These are phyloP conservation scores for Liriodendron chinense DNA, from an alignment of 164 flowering plant genomes.

Conservation along the genomic window DNA sequence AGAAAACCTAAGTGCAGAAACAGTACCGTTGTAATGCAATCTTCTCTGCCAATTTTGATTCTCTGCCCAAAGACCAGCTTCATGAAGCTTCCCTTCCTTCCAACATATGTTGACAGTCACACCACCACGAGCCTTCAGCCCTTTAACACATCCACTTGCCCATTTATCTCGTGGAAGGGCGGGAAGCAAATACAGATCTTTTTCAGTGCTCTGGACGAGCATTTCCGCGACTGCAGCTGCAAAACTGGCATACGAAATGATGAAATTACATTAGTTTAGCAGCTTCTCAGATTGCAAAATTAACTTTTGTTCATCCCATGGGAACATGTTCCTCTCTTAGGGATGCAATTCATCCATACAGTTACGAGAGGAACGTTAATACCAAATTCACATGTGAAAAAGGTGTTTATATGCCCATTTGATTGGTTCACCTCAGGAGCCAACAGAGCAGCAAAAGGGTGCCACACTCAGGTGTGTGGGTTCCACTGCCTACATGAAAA, in stretches of 20 bases:
- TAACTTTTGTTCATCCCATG: background rate
- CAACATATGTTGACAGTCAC: slow-evolving; percentile 76
- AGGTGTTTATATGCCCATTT: too few relatives aligned
- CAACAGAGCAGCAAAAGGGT: too few relatives aligned
- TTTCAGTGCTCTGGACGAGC: slow-evolving; percentile 84
- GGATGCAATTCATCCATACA: background rate
- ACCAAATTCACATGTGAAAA: too few relatives aligned
- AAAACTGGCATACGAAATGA: slow-evolving; percentile 38
- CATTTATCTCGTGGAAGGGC: slow-evolving; percentile 85
- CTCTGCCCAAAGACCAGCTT: slow-evolving; percentile 62
- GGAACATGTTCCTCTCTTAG: background rate
- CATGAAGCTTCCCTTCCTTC: slow-evolving; percentile 76
- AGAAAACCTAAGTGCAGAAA: slow-evolving; percentile 29
- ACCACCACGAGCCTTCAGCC: slow-evolving; percentile 85
- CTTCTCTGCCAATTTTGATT: slow-evolving; percentile 28
- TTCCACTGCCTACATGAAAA: background rate
- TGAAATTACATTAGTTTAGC: background rate
- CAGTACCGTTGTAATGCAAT: slow-evolving; percentile 55
- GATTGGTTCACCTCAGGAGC: too few relatives aligned
- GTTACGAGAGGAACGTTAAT: background rate
- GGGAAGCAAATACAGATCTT: slow-evolving; percentile 76
- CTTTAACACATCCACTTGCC: slow-evolving; percentile 78
- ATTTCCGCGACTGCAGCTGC: slow-evolving; percentile 83
- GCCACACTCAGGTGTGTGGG: background rate
- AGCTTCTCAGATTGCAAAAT: background rate